These are phyloP conservation scores for Penicillium coffeae DNA, from an alignment of 495 filamentous ascomycete species.

Conservation along the genomic window DNA sequence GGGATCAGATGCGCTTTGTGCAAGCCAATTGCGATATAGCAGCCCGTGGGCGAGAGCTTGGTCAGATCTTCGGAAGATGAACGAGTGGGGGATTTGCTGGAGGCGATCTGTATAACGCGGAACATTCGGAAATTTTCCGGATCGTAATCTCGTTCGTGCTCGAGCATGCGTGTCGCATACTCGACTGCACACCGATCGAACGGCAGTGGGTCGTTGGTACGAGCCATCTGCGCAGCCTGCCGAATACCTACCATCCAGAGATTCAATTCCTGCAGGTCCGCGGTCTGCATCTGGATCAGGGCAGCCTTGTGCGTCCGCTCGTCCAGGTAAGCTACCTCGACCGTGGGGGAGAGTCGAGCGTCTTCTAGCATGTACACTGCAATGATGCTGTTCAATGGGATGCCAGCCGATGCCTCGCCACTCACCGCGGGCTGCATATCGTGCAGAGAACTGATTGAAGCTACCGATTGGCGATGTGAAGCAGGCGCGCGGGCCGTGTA, in stretches of 20 bases:
- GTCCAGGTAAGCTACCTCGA: slow-evolving; percentile 75
- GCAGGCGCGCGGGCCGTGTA: slow-evolving; percentile 32
- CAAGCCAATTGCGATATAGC: slow-evolving; percentile 80
- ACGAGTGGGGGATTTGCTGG: slow-evolving; percentile 51
- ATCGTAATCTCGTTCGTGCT: slow-evolving; percentile 65
- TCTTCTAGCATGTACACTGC: slow-evolving; percentile 78
- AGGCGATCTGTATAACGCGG: slow-evolving; percentile 73
- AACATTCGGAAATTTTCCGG: slow-evolving; percentile 73
- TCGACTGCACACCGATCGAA: slow-evolving; percentile 59
- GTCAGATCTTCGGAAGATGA: slow-evolving; percentile 76
- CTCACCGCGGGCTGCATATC: slow-evolving; percentile 54
- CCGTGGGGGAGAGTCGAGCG: slow-evolving; percentile 69
- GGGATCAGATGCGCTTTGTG: slow-evolving; percentile 81
- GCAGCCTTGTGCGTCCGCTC: slow-evolving; percentile 61
- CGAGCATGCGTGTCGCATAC: slow-evolving; percentile 63
- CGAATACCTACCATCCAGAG: slow-evolving; percentile 71
- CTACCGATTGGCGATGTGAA: slow-evolving; percentile 50
- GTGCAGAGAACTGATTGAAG: slow-evolving; percentile 57
- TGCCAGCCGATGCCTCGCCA: slow-evolving; percentile 47
- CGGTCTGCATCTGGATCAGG: slow-evolving; percentile 64
- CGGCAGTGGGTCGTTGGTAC: slow-evolving; percentile 49
- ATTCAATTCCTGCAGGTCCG: slow-evolving; percentile 67
- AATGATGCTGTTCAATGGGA: slow-evolving; percentile 70
- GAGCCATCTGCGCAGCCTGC: slow-evolving; percentile 52
- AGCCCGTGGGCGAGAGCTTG: slow-evolving; percentile 66